Conservation (phyloP, 805 yeast genomes). For the Suhomyces sp. region DNA sequence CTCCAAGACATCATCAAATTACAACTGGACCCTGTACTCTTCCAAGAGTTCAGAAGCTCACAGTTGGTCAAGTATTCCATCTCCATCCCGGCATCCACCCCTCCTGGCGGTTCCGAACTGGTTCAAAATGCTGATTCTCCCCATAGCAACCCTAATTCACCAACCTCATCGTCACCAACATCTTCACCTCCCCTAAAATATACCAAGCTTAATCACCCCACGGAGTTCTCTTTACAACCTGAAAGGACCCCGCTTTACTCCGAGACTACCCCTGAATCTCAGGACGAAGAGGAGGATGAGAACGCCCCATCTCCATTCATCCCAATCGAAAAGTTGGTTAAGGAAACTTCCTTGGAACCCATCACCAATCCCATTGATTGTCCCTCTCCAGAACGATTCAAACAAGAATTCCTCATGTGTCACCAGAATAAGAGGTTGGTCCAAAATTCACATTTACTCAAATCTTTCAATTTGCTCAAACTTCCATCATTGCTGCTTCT, state of each 20-base stretch:
- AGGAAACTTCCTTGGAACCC: constrained; percentile 13
- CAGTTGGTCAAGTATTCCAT: constrained; percentile 22
- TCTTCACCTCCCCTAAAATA: constrained; percentile 24
- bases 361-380: constrained; percentile 16
- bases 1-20: constrained; percentile 34
- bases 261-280: constrained; percentile 21
- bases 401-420: constrained; percentile 21
- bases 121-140: background rate
- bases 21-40: constrained; percentile 23
- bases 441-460: constrained; percentile 31
- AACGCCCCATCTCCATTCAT: constrained; percentile 15
- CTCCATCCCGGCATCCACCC: constrained; percentile 2
- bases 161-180: constrained; percentile 16
- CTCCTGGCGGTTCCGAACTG: too few relatives aligned
- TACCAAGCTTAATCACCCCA: constrained; percentile 8
- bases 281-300: constrained; percentile 9
- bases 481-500: constrained; percentile 36
- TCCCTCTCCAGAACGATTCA: constrained; percentile 15
- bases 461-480: constrained; percentile 33
- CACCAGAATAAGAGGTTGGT: constrained; percentile 13
- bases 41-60: constrained; percentile 23
- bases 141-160: background rate
- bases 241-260: constrained; percentile 5
- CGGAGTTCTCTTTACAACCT: background rate
- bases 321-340: constrained; percentile 23